Evolutionary conservation across 257 asterid genomes (phyloP), one percentile per base, ranked within the genome.

Genomic region (Linaria vulgaris): DNA sequence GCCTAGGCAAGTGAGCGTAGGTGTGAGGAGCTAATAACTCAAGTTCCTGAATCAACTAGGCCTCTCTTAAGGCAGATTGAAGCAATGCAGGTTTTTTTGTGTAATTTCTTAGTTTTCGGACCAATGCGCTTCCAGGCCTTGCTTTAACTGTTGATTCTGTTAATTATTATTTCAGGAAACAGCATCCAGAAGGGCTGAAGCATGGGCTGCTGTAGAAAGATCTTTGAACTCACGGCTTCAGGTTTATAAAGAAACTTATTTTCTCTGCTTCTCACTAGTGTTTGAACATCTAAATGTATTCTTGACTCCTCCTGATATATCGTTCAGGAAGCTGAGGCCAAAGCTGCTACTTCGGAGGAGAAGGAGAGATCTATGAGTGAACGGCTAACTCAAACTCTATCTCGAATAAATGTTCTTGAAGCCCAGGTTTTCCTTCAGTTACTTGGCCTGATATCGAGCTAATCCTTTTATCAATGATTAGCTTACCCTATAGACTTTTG

Each of bases 41-140:
- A 94, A 80, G 97, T 94, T 77, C 99, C 99, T 41, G 99, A 94
- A 58, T 94, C 99, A 57, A 94, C 99, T 48, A 84, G 99, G 61
- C 99, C 99, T 54, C 99, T 94, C 74, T 85, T 94, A 68, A 85
- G 99, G 80, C 99, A 94, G 82, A 87, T 94, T 55, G 99, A 94
- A 83, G 97, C 99, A 27, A 90, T 94, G 83, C 97, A 94, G 99
- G 99, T 94, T 64, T 68, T 52, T 55, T 66, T 31, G 38, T 43
- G 69, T 75, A 65, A 51, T 46, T 22, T 24, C 56, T 59, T 44
- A n/a, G 31, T 15, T 44, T 69, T 14, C 56, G 43, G 12, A 16
- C 27, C 2, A 8, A 30, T 65, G 37, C 59, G 20, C 46, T 60
- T 53, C 20, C 23, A n/a, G 27, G 43, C 57, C 63, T 53, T 55